Conservation (phyloP, 2,329 filamentous ascomycete species). For the Zarea fungicola region DNA sequence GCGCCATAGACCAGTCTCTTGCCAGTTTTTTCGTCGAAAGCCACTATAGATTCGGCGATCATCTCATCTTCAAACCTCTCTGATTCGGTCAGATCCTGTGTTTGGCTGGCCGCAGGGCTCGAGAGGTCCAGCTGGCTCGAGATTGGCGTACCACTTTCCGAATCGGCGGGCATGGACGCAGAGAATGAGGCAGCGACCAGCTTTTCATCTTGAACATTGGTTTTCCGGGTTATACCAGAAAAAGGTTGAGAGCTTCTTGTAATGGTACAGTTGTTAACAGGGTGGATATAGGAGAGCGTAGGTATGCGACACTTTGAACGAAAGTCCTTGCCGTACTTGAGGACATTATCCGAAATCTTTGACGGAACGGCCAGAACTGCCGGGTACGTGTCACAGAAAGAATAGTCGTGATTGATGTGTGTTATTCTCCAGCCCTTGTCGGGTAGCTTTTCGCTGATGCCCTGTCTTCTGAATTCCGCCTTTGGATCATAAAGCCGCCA, state of each 20-base stretch:
- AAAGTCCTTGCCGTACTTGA: conserved; percentile 88
- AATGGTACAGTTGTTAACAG: conserved; percentile 93
- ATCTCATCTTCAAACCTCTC: conserved; percentile 67
- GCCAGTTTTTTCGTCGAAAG: conserved; percentile 54
- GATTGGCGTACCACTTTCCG: conserved; percentile 29
- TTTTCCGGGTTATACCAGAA: conserved; percentile 78
- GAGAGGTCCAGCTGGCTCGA: conserved; percentile 48
- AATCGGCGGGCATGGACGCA: conserved; percentile 28
- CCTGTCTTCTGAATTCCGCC: conserved; percentile 81
- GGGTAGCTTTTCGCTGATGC: conserved; percentile 73
- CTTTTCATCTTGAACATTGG: conserved; percentile 93
- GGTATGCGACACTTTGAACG: conserved; percentile 87
- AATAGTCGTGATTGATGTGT: conserved; percentile 82
- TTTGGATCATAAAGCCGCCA: conserved; percentile 83
- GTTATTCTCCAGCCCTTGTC: conserved; percentile 85
- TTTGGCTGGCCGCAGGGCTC: conserved; percentile 27
- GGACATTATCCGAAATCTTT: conserved; percentile 90
- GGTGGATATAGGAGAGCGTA: conserved; percentile 88
- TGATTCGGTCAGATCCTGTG: conserved; percentile 52
- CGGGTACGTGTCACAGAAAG: conserved; percentile 90
- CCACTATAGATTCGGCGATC: conserved; percentile 36
- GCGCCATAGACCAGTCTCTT: conserved; percentile 76
- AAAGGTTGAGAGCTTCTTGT: conserved; percentile 90
- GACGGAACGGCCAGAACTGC: conserved; percentile 77
- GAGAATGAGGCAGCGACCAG: conserved; percentile 87